These are phyloP conservation scores for Diplotaxis tenuifolia DNA, from an alignment of 345 rosid genomes.

Conservation along the genomic window DNA sequence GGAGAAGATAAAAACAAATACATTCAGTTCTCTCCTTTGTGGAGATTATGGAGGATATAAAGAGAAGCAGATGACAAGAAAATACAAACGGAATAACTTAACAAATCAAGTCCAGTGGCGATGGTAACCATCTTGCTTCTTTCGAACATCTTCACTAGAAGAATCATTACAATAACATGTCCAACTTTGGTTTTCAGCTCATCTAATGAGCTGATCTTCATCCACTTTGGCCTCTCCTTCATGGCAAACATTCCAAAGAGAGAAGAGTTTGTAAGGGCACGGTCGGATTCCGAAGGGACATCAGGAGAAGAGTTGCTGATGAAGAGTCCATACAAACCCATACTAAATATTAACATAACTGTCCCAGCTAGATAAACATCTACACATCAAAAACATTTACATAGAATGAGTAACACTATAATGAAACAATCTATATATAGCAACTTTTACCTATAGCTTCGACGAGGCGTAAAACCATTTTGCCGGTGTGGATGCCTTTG, in stretches of 20 bases:
- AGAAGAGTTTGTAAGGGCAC: conserved; percentile 82
- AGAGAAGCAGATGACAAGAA: conserved; percentile 87
- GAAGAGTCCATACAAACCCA: conserved; percentile 91
- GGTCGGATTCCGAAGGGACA: conserved; percentile 49
- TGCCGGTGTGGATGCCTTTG: conserved; percentile 76
- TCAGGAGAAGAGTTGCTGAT: conserved; percentile 60
- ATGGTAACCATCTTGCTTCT: conserved; percentile 93
- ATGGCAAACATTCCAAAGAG: conserved; percentile 93
- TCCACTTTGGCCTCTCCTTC: conserved; percentile 95
- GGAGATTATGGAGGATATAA: conserved; percentile 82
- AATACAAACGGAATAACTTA: conserved; percentile 82
- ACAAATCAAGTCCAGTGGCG: conserved; percentile 71
- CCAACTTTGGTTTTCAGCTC: conserved; percentile 94
- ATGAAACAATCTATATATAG: not conserved
- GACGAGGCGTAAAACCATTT: conserved; percentile 83
- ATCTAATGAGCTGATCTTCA: conserved; percentile 83
- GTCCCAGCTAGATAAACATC: conserved; percentile 97
- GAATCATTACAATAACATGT: conserved; percentile 94
- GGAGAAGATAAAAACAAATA: not conserved
- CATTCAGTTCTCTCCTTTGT: conserved; percentile 49
- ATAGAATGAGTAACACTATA: not conserved
- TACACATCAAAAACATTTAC: conserved; percentile 33
- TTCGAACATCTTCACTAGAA: conserved; percentile 93
- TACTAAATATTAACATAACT: conserved; percentile 89
- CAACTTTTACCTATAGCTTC: conserved; percentile 74